Base-by-base conservation (phyloP, 1,284 basidiomycete genomes). In the Heimioporus retisporus region DNA sequence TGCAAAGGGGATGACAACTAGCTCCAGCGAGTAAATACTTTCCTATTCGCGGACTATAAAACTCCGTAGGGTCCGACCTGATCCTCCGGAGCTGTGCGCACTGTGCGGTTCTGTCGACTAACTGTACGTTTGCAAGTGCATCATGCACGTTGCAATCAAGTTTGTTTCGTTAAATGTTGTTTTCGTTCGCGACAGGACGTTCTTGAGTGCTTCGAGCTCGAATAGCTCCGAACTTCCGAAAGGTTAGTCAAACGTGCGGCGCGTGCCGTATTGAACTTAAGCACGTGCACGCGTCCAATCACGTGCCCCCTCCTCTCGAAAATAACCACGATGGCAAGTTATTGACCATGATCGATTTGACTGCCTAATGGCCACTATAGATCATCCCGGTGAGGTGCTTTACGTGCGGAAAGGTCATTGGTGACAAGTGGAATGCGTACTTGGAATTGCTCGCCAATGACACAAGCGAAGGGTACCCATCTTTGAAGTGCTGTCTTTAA, bases 401-500 rank as follows among this genome's bases (percentile, higher is more conserved):
- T 79, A 95, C 95, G 42, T 97, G 95, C 75, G 96, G 96, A 57
- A 97, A 97, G 81, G 95, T 97, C 69, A 90, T 97, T 58, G 95
- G 96, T 62, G 95, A 97, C 84, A 94, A 97, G 72, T 97, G 96
- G 96, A 92, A 90, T 69, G 86, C 87, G 42, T 97, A 96, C 80
- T 83, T 97, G 58, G 90, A 92, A 73, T 82, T 96, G 44, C 83
- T 97, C 66, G 88, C 91, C 51, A 87, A 90, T 63, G 95, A 94
- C 69, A 87, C 90, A 77, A 90, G 87, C 70, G 96, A 98, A 85
- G 95, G 96, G 95, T 96, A 72, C 71, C 92, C 81, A 54, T 56
- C 42, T n/a, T 1, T 46, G 18, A 31, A 5, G 21, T 43, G 46
- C 10, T 61, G 16, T 10, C 53, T 48, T 14, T n/a, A 28, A 43